phyloP scores from a whole-genome alignment of 2,329 filamentous ascomycete genomes.

The Scedosporium boydii region DNA sequence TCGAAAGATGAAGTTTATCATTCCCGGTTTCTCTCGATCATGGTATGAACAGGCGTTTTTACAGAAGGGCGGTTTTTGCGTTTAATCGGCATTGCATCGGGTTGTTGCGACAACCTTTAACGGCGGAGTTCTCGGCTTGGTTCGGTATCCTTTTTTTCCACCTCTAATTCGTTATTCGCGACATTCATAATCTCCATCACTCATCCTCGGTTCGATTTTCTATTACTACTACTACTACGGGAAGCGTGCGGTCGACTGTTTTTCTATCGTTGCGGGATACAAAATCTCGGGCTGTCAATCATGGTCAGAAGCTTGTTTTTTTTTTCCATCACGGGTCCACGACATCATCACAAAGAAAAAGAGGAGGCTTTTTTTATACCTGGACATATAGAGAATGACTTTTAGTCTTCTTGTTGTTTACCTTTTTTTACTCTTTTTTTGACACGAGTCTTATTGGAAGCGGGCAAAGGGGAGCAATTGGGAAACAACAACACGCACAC shows the following conservation, averaged over 20 bases:
- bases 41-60: slow-evolving; percentile 4
- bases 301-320: slow-evolving; percentile 1
- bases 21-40: not conserved
- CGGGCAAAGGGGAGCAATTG: slow-evolving; percentile 1
- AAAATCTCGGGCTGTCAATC: slow-evolving; percentile 1
- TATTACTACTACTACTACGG: not conserved
- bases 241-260: not conserved
- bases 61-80: not conserved
- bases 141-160: slow-evolving; percentile 4
- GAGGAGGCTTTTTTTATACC: not conserved
- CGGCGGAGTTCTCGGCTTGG: not conserved
- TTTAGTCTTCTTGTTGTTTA: slow-evolving; percentile 5
- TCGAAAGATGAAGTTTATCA: slow-evolving; percentile 5
- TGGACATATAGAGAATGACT: slow-evolving; percentile 5
- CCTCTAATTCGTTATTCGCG: slow-evolving; percentile 3
- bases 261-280: not conserved
- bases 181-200: slow-evolving; percentile 6
- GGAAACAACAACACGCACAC: not conserved
- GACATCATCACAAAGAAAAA: slow-evolving; percentile 1
- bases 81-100: slow-evolving; percentile 5
- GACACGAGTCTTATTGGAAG: not conserved
- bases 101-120: not conserved
- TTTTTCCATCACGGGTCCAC: slow-evolving; percentile 3
- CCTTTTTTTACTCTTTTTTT: not conserved
- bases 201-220: not conserved